These are phyloP conservation scores for Dichotomopilus funicola DNA, from an alignment of 2,329 filamentous ascomycete genomes.

Conservation along the genomic window DNA sequence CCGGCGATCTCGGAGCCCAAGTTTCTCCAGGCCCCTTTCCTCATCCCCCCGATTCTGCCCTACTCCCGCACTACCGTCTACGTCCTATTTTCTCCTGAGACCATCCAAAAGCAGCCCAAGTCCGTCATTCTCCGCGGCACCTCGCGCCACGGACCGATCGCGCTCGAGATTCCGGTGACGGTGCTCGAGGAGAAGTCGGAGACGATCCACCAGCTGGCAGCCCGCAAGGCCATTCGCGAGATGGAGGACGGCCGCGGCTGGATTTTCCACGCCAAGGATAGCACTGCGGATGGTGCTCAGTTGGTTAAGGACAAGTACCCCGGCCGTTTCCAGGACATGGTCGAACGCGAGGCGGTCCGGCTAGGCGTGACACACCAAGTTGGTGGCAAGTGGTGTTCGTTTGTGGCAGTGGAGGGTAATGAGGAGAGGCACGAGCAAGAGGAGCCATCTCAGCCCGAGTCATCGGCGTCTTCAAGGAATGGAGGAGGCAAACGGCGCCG, in stretches of 20 bases:
- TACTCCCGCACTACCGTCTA: constrained; percentile 62
- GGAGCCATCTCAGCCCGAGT: neutral
- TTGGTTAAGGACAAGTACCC: constrained; percentile 40
- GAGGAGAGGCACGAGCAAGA: neutral
- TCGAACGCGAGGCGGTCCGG: constrained; percentile 58
- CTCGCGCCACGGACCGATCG: constrained; percentile 50
- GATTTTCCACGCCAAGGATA: constrained; percentile 44
- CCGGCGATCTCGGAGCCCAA: constrained; percentile 47
- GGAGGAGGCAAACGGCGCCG: neutral
- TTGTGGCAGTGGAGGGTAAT: constrained; percentile 55
- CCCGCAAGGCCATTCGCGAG: constrained; percentile 60
- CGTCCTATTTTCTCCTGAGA: constrained; percentile 52
- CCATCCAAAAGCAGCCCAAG: constrained; percentile 39
- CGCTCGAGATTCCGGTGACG: constrained; percentile 58
- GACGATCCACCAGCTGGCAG: constrained; percentile 64
- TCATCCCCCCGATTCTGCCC: constrained; percentile 58
- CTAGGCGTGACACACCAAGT: constrained; percentile 62
- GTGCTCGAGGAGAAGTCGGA: constrained; percentile 38
- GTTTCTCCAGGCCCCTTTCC: constrained; percentile 56
- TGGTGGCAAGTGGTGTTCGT: constrained; percentile 64
- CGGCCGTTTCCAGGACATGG: constrained; percentile 51
- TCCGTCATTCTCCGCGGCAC: constrained; percentile 54
- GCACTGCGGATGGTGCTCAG: constrained; percentile 32
- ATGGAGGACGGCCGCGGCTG: constrained; percentile 66
- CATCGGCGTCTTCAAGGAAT: neutral